Base-by-base conservation (phyloP, 2,329 filamentous ascomycete species). In the Paraconiothyrium brasiliense region DNA sequence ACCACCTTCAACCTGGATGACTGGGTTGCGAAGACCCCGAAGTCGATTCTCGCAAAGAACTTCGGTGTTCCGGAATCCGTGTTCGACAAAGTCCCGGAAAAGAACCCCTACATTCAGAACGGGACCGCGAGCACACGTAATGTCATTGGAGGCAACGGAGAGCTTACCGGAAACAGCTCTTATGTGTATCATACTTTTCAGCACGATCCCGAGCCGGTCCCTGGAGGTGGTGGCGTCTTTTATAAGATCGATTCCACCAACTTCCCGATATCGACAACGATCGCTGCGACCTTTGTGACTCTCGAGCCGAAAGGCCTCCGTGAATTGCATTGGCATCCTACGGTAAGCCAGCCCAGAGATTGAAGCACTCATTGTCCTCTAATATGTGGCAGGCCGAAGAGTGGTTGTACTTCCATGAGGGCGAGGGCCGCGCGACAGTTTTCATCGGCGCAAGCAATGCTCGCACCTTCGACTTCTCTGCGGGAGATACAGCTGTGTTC, bases 1-100 rank as follows among this genome's bases (percentile, higher is more conserved):
- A 90, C 87, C 0, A 91, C 89, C 0, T 92, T 91, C 81, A 90
- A 88, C 78, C 82, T 91, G 27, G 88, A 89, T 64, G 89, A 92
- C 78, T 91, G 89, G 89, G 82, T 92, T 39, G 79, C 84, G 0
- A 89, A 90, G 71, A 91, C 89, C 0, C 89, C 89, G 0, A 86
- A 84, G 58, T 79, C 81, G 1, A 82, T 92, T 48, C 80, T 91
- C 0, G 88, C 89, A 39, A 90, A 90, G 79, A 91, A 91, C 79
- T 91, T 91, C 65, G 87, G 87, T 24, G 83, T 91, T 22, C 81
- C 86, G 52, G 81, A 83, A 24, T 84, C 84, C 0, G 83, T 89
- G 49, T 91, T 91, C 64, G 81, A 85, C 64, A 82, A 81, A 7
- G 79, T 90, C 24, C 88, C 88, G 0, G 70, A 80, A 0, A 80